These are phyloP conservation scores for Elongisporangium senticosum DNA, from an alignment of 352 stramenopile genomes.

Conservation along the genomic window DNA sequence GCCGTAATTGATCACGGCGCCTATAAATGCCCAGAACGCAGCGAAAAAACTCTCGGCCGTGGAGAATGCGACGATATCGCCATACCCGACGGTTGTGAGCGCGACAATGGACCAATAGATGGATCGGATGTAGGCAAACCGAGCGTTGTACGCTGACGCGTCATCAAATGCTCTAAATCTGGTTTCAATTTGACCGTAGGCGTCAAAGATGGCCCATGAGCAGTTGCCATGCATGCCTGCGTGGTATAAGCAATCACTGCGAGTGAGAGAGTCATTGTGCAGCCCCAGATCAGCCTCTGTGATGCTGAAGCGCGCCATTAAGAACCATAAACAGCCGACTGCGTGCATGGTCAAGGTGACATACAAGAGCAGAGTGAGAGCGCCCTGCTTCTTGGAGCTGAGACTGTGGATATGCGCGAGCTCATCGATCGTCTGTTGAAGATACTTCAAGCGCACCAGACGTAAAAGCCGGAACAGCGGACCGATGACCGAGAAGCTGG, in stretches of 20 bases:
- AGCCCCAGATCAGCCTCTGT: conserved; percentile 20
- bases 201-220: conserved; percentile 68
- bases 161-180: conserved; percentile 28
- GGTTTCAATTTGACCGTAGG: conserved; percentile 53
- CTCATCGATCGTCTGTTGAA: conserved; percentile 46
- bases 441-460: conserved; percentile 43
- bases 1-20: conserved; percentile 72
- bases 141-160: conserved; percentile 34
- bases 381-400: conserved; percentile 55
- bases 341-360: conserved; percentile 62
- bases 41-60: conserved; percentile 66
- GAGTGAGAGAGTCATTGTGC: conserved; percentile 21
- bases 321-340: conserved; percentile 66
- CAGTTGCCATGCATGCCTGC: conserved; percentile 52
- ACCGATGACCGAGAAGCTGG: conserved; percentile 8
- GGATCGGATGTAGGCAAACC: conserved; percentile 62
- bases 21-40: conserved; percentile 57
- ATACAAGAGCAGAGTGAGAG: conserved; percentile 52
- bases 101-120: conserved; percentile 75
- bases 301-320: conserved; percentile 61
- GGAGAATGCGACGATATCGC: conserved; percentile 71
- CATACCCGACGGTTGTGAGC: conserved; percentile 72
- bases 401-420: conserved; percentile 42
- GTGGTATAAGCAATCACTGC: conserved; percentile 36
- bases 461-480: conserved; percentile 40